Conservation (phyloP, 1,284 basidiomycete genomes). For the Golubevia pallescens region DNA sequence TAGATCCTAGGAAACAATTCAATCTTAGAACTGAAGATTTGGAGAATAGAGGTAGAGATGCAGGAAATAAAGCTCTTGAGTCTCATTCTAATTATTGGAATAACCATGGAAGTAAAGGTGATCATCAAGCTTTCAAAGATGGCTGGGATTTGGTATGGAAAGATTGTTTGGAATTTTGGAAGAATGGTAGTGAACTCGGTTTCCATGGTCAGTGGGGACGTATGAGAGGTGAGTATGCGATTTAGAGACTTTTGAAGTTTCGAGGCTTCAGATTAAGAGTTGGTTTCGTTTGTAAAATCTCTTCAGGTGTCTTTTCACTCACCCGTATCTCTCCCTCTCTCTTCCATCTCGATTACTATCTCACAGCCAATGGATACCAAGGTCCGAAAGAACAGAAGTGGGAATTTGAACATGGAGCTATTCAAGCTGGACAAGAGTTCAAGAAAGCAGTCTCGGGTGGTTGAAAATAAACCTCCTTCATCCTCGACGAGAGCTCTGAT, state of each 20-base stretch:
- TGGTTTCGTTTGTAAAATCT: no score
- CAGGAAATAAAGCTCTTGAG: constrained; percentile 9
- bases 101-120: constrained; percentile 6
- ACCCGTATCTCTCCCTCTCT: no score
- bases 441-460: not conserved
- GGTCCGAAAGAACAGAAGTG: not conserved
- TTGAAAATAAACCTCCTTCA: no score
- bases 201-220: constrained; percentile 10
- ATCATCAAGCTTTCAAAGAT: constrained; percentile 4
- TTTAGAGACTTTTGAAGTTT: no score
- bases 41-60: constrained; percentile 16
- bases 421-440: constrained; percentile 8
- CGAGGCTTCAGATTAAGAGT: no score
- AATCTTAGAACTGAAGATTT: constrained; percentile 18
- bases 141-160: constrained; percentile 13
- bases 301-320: no score
- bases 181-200: constrained; percentile 7
- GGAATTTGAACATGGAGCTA: constrained; percentile 8
- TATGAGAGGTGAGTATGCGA: not conserved
- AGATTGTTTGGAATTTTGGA: constrained; percentile 11
- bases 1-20: constrained; percentile 25
- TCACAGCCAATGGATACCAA: not conserved
- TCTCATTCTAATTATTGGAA: constrained; percentile 20
- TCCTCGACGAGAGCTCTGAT: no score
- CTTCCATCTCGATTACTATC: no score